These are phyloP conservation scores for Cryptococcus floricola DNA, from an alignment of 1,284 basidiomycete species.

Conservation along the genomic window DNA sequence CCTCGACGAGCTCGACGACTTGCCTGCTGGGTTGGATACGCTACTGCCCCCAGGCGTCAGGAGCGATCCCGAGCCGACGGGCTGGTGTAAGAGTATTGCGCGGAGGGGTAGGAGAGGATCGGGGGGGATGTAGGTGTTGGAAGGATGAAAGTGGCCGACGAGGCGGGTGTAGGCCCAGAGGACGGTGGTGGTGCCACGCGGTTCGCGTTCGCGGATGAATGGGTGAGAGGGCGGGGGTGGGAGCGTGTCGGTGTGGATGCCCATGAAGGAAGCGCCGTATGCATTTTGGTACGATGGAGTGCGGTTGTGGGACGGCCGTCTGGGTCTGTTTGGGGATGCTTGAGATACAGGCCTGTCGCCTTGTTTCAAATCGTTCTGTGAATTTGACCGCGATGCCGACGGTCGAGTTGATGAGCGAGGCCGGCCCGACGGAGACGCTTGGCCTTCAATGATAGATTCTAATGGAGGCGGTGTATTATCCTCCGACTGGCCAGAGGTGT, in stretches of 20 bases:
- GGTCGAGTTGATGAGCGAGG: neutral
- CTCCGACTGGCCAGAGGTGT: constrained; percentile 4
- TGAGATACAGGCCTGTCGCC: neutral
- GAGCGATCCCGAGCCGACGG: constrained; percentile 44
- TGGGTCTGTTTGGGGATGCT: constrained; percentile 6
- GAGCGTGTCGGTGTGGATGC: constrained; percentile 2
- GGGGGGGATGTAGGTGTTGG: constrained; percentile 47
- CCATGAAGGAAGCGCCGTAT: constrained; percentile 23
- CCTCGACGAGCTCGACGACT: constrained; percentile 15
- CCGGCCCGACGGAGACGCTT: neutral
- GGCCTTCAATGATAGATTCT: constrained; percentile 7
- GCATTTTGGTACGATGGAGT: constrained; percentile 39
- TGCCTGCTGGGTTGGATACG: neutral
- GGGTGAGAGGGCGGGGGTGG: constrained; percentile 31
- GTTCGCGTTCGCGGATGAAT: constrained; percentile 23
- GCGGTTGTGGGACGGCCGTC: constrained; percentile 13
- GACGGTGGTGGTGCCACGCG: constrained; percentile 35
- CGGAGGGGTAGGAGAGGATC: constrained; percentile 49
- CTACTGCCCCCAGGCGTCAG: constrained; percentile 1
- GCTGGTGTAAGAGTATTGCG: constrained; percentile 45
- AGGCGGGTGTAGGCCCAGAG: constrained; percentile 48
- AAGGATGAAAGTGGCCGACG: constrained; percentile 45
- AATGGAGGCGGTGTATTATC: constrained; percentile 2
- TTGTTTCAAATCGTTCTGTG: neutral
- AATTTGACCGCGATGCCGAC: neutral